Evolutionary conservation across 1,284 basidiomycete species (phyloP), one percentile per base, ranked within the genome.

Genomic region (Sporisorium exsertum): DNA sequence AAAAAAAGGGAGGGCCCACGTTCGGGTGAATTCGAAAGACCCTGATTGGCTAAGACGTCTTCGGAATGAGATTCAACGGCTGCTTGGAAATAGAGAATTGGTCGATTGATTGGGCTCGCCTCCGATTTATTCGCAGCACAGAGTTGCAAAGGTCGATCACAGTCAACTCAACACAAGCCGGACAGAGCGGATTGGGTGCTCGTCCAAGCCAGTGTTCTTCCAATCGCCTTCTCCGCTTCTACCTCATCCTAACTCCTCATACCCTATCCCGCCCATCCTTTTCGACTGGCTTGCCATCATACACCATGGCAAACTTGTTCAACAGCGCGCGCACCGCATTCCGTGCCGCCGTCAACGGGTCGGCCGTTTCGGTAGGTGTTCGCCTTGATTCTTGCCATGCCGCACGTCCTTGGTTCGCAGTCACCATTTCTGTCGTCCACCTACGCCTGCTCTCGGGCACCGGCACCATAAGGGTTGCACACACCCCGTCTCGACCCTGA

Each of bases 331-430:
- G 74, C 54, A 64, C 65, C 32, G 74, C 74, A n/a, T 69, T 77
- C 66, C 70, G 74, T 52, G 66, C 69, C 58, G 69, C 69, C 64
- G 64, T 66, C 59, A 77, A 72, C 57, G 73, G 73, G 65, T 65
- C 73, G 58, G 64, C 73, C 42, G 73, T 68, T 54, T 76, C 73
- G 68, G 73, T 76, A 76, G 68, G 73, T 76, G 64, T 68, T 35
- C 10, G 7, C 7, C 32, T 22, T 20, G 29, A 46, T 22, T 32
- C 37, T 35, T 56, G 32, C 22, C 47, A 50, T n/a, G 50, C 50
- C 54, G 40, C 22, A 45, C 22, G 27, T 26, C 26, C 18, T 27
- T 37, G 24, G 22, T 29, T 46, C 10, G n/a, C 37, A 51, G 43
- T 15, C 26, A n/a, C 24, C 22, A 37, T 58, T n/a, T 26, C 49